Base-by-base conservation (phyloP, 805 yeast species). In the Kodamaea lidongshanica region DNA sequence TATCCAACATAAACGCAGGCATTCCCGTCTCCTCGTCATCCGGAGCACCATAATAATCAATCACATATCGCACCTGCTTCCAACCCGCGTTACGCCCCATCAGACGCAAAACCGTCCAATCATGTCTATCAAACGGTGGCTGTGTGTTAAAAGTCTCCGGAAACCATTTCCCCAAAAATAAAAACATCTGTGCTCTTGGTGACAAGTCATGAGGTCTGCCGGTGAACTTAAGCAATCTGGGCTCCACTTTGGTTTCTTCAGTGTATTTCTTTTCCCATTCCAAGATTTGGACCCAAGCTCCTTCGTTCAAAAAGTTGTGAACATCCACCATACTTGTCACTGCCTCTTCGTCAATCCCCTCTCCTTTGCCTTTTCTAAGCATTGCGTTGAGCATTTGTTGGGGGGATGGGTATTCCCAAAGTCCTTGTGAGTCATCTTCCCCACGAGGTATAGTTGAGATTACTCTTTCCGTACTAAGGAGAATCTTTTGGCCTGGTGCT, bases 321-420 rank as follows among this genome's bases (percentile, higher is more conserved):
- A 92, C 94, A 41, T 81, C 89, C 15, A 92, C 98, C 99, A 92
- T 92, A 27, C 84, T 72, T 44, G 85, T 96, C 3, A 92, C 96
- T 1, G 96, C 96, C 40, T 86, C 95, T 53, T 88, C 97, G 3
- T 89, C 94, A 31, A 89, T 73, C 27, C 80, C 94, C 25, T 84
- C 81, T 3, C 73, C 78, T 48, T 92, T 89, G 12, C 96, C 95
- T 61, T 92, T 92, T 41, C 89, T 76, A 16, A 87, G 62, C 97
- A 92, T 89, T 8, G 99, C 99, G 49, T 89, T 88, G 42, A 87
- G 77, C 99, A 92, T 92, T 54, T 92, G 99, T 58, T 92, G 98
- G 1, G 99, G 98, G 2, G 96, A 85, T 2, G 99, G 99, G 52
- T 92, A 92, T 58, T 92, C 98, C 99, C 99, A 92, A 27, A 79